A percentile compares a stretch with the other conserved stretches of the same genome.
These are phyloP conservation scores for Pleomassaria siparia DNA, from an alignment of 2,329 filamentous ascomycete genomes.

Conservation along the genomic window DNA sequence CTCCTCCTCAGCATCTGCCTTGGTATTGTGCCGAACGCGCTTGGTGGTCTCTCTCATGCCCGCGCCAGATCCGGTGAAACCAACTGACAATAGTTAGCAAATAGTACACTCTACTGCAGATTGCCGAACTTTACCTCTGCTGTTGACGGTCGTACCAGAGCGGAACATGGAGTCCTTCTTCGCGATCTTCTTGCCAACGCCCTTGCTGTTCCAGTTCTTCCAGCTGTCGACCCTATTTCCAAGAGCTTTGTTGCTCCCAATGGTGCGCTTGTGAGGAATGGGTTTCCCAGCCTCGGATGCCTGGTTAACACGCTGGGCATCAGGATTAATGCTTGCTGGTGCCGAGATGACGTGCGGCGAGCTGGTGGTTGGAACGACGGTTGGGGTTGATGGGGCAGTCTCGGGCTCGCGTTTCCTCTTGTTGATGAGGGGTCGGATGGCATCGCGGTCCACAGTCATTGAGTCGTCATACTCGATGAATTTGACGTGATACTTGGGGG, in stretches of 20 bases:
- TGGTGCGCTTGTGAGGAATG: constrained; percentile 67
- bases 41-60: constrained; percentile 91
- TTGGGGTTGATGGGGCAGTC: constrained; percentile 51
- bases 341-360: constrained; percentile 62
- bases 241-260: constrained; percentile 89
- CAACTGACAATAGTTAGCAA: constrained; percentile 62
- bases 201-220: constrained; percentile 86
- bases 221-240: constrained; percentile 91
- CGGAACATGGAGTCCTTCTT: constrained; percentile 98
- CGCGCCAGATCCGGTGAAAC: constrained; percentile 93
- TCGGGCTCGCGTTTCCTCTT: constrained; percentile 72
- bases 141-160: constrained; percentile 82
- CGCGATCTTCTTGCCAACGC: constrained; percentile 61
- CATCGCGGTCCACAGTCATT: constrained; percentile 63
- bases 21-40: constrained; percentile 79
- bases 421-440: constrained; percentile 43
- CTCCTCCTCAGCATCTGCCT: constrained; percentile 27
- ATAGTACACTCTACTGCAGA: neutral
- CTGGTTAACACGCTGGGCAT: constrained; percentile 64
- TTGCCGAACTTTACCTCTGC: constrained; percentile 66
- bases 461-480: constrained; percentile 95
- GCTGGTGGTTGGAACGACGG: constrained; percentile 42
- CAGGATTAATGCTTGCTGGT: constrained; percentile 66
- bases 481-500: constrained; percentile 90
- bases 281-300: constrained; percentile 63